A percentile compares a stretch with the other conserved stretches of the same genome.
These are phyloP conservation scores for Haplographium delicatum DNA, from an alignment of 495 filamentous ascomycete genomes.

Conservation along the genomic window DNA sequence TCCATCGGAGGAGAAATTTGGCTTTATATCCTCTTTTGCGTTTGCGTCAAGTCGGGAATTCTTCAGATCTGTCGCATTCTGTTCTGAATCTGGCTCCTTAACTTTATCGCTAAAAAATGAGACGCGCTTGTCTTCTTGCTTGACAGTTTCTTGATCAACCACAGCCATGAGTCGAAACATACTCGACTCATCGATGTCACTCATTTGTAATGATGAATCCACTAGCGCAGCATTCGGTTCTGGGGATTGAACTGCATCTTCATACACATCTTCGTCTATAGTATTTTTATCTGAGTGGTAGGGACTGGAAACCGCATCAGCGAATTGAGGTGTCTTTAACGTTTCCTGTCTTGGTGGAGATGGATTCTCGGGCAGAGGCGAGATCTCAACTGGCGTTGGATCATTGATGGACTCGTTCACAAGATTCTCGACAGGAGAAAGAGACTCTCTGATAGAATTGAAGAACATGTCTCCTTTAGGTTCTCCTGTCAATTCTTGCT, in stretches of 20 bases:
- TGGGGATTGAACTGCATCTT: constrained; percentile 21
- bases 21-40: constrained; percentile 1
- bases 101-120: constrained; percentile 7
- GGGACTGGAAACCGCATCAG: constrained; percentile 43
- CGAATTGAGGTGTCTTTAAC: constrained; percentile 28
- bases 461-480: too few species aligned
- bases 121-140: not conserved
- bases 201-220: constrained; percentile 34
- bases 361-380: too few species aligned
- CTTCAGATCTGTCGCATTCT: too few species aligned
- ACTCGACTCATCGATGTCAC: constrained; percentile 41
- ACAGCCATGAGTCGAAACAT: constrained; percentile 41
- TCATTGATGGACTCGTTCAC: too few species aligned
- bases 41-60: too few species aligned
- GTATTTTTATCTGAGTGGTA: constrained; percentile 14
- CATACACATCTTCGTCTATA: constrained; percentile 16
- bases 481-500: too few species aligned
- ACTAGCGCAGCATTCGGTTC: constrained; percentile 6
- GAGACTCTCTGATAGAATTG: too few species aligned
- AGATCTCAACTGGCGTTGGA: not conserved
- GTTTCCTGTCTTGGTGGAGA: not conserved
- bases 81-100: not conserved
- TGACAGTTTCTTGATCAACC: constrained; percentile 27
- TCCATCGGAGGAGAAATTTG: not conserved
- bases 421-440: too few species aligned